These are phyloP conservation scores for Neurospora africana DNA, from an alignment of 495 filamentous ascomycete species.

Conservation along the genomic window DNA sequence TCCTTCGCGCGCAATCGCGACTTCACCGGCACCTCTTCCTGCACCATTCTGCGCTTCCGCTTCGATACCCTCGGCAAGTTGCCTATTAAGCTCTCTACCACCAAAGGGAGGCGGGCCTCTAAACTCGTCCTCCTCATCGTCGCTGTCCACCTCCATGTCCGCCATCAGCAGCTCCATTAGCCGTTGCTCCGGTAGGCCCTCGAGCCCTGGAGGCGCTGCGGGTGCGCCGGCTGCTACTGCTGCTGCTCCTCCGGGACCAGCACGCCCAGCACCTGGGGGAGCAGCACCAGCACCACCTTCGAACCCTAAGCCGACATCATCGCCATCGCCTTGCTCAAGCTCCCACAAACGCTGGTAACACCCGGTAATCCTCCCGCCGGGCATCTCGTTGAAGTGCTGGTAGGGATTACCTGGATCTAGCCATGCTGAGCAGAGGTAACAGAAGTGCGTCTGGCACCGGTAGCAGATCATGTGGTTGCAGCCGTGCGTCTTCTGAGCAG, in stretches of 20 bases:
- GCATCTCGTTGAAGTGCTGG: conserved; percentile 64
- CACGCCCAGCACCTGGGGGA: conserved; percentile 3
- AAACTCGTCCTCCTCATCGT: conserved; percentile 13
- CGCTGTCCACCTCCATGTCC: conserved; percentile 15
- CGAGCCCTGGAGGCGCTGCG: background rate
- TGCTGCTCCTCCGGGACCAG: background rate
- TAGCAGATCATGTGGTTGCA: conserved; percentile 99
- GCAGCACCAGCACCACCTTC: conserved; percentile 30
- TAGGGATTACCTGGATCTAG: conserved; percentile 76
- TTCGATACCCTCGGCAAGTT: background rate
- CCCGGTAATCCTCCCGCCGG: conserved; percentile 35
- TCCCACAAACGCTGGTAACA: conserved; percentile 90
- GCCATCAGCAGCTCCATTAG: conserved; percentile 11
- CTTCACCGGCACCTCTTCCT: conserved; percentile 12
- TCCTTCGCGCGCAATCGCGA: conserved; percentile 39
- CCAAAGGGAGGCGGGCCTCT: background rate
- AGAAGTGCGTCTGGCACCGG: conserved; percentile 84
- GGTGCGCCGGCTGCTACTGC: background rate
- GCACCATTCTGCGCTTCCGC: conserved; percentile 2
- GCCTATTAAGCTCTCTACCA: background rate
- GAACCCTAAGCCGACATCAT: conserved; percentile 43
- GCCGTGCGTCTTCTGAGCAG: conserved; percentile 79
- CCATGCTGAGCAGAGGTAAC: conserved; percentile 88
- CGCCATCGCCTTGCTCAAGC: conserved; percentile 71
- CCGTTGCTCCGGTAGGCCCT: background rate